Conservation (phyloP, 768 basidiomycete species). For the Trametes coccinea region DNA sequence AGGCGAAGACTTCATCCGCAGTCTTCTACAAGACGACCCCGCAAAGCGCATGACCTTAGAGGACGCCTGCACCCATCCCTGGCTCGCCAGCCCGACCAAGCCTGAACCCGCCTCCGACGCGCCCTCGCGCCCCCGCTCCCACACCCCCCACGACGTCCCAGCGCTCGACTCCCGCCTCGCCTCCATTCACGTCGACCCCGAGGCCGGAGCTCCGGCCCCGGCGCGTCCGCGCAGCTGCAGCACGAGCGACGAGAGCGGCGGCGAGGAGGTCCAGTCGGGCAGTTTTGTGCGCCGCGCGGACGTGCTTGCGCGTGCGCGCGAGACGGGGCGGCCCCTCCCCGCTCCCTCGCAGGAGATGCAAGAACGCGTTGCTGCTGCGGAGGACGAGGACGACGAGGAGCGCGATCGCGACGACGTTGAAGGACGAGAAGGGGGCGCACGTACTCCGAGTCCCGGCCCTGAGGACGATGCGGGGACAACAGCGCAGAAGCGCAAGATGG, state of each 20-base stretch:
- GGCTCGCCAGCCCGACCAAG: constrained; percentile 48
- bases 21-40: constrained; percentile 67
- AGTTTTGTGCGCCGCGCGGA: constrained; percentile 17
- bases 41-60: constrained; percentile 63
- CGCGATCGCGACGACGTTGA: too few species aligned
- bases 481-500: neutral
- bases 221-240: neutral
- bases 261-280: neutral
- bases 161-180: neutral
- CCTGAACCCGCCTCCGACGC: neutral
- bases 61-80: constrained; percentile 69
- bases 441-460: neutral
- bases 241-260: neutral
- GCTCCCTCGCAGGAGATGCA: constrained; percentile 37
- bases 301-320: constrained; percentile 1
- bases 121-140: neutral
- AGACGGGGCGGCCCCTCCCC: neutral
- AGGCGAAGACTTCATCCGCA: constrained; percentile 67
- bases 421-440: neutral
- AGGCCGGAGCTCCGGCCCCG: neutral
- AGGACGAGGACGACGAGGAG: neutral
- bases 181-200: neutral
- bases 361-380: neutral
- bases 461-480: neutral
- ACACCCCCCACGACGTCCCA: neutral